These are phyloP conservation scores for Candida multigemmis DNA, from an alignment of 805 yeast genomes.

Conservation along the genomic window DNA sequence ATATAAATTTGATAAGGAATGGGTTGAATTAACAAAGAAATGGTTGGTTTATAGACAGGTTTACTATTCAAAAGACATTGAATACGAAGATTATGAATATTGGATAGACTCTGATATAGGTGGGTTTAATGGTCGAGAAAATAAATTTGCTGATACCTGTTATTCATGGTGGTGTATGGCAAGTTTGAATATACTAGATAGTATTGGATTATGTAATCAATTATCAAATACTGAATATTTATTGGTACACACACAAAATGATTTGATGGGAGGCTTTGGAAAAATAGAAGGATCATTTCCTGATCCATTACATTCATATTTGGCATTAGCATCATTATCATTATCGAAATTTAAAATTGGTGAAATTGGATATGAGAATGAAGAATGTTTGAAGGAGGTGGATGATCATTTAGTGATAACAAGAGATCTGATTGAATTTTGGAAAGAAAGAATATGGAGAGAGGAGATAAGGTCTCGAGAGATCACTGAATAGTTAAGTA, in stretches of 20 bases:
- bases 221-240: constrained; percentile 34
- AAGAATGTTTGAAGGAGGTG: constrained; percentile 8
- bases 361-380: constrained; percentile 3
- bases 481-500: too few relatives aligned
- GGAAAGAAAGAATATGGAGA: constrained; percentile 2
- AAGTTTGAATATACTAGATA: constrained; percentile 37
- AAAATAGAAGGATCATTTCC: constrained; percentile 58
- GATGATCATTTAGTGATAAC: constrained; percentile 21
- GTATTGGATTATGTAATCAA: constrained; percentile 23
- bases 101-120: constrained; percentile 46
- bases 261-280: constrained; percentile 66
- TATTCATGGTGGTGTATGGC: constrained; percentile 79
- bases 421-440: constrained; percentile 5
- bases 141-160: constrained; percentile 80
- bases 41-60: constrained; percentile 67
- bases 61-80: constrained; percentile 17
- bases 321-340: constrained; percentile 41
- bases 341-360: constrained; percentile 7
- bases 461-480: too few relatives aligned
- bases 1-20: constrained; percentile 10
- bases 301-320: constrained; percentile 61
- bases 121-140: constrained; percentile 81
- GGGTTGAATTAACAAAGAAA: constrained; percentile 28
- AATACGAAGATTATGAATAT: constrained; percentile 14
- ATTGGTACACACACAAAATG: constrained; percentile 48